Evolutionary conservation across 164 flowering plant genomes (phyloP), one percentile per base, ranked within the genome.

Genomic region (Annona cherimola): DNA sequence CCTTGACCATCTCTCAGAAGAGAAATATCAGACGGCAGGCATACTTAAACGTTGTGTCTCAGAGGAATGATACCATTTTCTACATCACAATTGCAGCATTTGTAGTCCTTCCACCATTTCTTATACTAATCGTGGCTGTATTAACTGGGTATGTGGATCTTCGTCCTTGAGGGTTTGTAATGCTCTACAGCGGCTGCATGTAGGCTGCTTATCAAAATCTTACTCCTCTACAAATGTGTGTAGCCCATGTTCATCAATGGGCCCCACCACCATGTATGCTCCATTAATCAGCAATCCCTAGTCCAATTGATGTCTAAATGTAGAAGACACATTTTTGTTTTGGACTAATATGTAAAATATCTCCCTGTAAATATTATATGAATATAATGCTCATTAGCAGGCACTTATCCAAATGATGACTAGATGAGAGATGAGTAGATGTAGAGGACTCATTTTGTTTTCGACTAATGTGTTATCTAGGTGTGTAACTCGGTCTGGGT

Each of bases 1-100:
- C 88, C 81, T 77, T 92, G 69, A 92, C 99, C 14, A 78, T 77
- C 62, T 91, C 99, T 3, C 97, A 95, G 84, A 95, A 88, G 84
- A 85, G 99, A 78, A 95, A 95, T 78, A 95, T 95, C 81, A 88
- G 45, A 76, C 83, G 99, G 78, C 98, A 95, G 78, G 74, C 90
- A 60, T 91, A 92, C 86, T 78, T 95, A 75, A 71, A 91, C 69
- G 81, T 85, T 75, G 98, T 95, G 3, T 95, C 99, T 70, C 81
- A 76, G 77, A 92, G 99, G 85, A 95, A 95, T 73, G 98, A 95
- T 68, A 78, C 87, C 0, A 78, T 76, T 76, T 90, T 95, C 88
- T 95, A 89, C 75, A 89, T 95, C 70, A 89, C 97, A 26, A 79
- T 95, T 54, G 99, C 89, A 65, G 93, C 90, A 1, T 91, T 90